phyloP scores from a whole-genome alignment of 2,329 filamentous ascomycete species.

The Xylaria sp. region DNA sequence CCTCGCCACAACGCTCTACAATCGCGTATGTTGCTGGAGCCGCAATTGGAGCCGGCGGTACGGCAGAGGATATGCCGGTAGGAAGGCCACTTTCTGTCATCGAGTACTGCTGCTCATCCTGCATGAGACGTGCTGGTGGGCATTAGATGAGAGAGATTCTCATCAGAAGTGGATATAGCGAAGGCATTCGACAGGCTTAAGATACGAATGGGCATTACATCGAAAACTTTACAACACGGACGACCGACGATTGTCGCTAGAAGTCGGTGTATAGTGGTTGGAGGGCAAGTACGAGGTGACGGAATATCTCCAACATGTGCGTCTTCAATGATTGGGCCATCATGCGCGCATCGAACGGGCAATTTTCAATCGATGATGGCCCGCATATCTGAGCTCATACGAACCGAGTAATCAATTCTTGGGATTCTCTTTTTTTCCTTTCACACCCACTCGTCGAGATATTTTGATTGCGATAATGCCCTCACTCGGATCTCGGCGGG shows the following conservation, averaged over 20 bases:
- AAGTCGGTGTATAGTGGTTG: not conserved
- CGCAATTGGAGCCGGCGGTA: conserved; percentile 27
- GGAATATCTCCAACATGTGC: conserved; percentile 10
- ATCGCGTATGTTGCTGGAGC: conserved; percentile 10
- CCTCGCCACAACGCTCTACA: not conserved
- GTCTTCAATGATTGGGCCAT: conserved; percentile 19
- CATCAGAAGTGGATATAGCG: not conserved
- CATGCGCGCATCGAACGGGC: conserved; percentile 20
- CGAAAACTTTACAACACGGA: not conserved
- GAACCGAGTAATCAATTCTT: not conserved
- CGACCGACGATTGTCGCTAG: not conserved
- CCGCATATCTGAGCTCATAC: not conserved
- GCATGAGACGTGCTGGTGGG: conserved; percentile 26
- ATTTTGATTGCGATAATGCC: not conserved
- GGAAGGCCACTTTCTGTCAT: conserved; percentile 22
- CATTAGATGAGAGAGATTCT: conserved; percentile 20
- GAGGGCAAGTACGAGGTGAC: not conserved
- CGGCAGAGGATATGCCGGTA: conserved; percentile 1
- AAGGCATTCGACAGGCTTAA: not conserved
- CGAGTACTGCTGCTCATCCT: conserved; percentile 26
- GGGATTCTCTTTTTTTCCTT: not conserved
- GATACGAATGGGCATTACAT: not conserved
- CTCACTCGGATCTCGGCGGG: not conserved
- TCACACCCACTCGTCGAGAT: not conserved
- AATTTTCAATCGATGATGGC: not conserved